Conservation (phyloP, 176 grass and related monocot genomes). For the Musa acuminata region DNA sequence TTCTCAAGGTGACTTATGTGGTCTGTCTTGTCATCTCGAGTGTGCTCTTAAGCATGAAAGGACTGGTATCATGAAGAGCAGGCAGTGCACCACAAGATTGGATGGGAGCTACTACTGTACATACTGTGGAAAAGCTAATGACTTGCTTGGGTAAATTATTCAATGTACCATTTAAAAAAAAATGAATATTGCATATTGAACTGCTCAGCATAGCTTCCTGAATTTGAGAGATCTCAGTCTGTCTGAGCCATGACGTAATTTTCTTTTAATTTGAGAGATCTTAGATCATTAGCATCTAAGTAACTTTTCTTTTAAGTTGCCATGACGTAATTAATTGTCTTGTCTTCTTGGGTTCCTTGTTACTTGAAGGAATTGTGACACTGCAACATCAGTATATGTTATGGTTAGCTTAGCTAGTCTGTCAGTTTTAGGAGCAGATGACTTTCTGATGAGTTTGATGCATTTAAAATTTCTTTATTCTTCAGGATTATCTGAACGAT, state of each 20-base stretch:
- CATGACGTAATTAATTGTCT: too few species aligned
- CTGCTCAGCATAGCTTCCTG: background rate
- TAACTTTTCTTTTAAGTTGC: too few species aligned
- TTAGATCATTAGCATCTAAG: too few species aligned
- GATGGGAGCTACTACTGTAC: conserved; percentile 86
- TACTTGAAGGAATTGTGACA: too few species aligned
- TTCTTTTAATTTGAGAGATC: background rate
- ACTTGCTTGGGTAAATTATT: conserved; percentile 78
- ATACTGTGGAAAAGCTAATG: conserved; percentile 68
- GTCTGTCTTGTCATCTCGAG: conserved; percentile 89
- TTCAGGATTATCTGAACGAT: background rate
- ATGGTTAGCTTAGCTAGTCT: background rate
- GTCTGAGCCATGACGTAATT: background rate
- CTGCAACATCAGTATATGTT: background rate
- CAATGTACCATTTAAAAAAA: background rate
- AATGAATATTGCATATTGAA: background rate
- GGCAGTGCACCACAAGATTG: conserved; percentile 39
- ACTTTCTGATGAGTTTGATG: background rate
- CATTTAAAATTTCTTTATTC: background rate
- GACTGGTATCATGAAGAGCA: conserved; percentile 47
- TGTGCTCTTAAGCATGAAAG: conserved; percentile 87
- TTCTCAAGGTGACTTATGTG: conserved; percentile 61
- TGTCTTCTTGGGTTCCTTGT: too few species aligned
- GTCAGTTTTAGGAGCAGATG: background rate
- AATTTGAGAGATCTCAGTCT: background rate